Base-by-base conservation (phyloP, 179 eudicot genomes). In the Carnegiea gigantea region DNA sequence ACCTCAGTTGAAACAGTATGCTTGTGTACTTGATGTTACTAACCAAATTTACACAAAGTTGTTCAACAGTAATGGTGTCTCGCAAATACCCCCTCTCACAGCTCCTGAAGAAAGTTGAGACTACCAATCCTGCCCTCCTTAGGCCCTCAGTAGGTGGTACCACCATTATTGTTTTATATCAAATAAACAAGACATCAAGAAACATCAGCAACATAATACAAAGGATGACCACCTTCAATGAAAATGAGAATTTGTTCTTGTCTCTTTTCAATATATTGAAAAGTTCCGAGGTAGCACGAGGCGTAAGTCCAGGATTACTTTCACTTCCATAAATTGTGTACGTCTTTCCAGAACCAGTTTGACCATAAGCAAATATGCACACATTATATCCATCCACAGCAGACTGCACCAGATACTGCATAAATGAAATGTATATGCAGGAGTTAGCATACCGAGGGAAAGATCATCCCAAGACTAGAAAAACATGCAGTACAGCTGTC, bases 321-420 rank as follows among this genome's bases (percentile, higher is more conserved):
- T 92, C 97, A 36, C 89, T 90, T 64, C 99, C 99, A 82, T 93
- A 97, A 54, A 95, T 95, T 9, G 99, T 97, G 78, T 88, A 97
- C 12, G 99, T 97, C 88, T 97, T 97, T 75, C 99, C 99, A 7
- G 99, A 97, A 85, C 99, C 99, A 83, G 99, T 97, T 92, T 97
- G 99, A 18, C 99, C 99, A 86, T 97, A 97, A 73, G 99, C 99
- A 90, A 97, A 97, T 82, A 97, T 95, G 89, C 99, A 97, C 7
- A 97, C 98, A 80, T 97, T 97, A 57, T 89, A 97, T 70, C 99
- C 99, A 86, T 97, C 99, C 23, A 93, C 94, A 57, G 98, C 98
- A 71, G 99, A 97, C 85, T 97, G 99, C 77, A 97, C 98, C 89
- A 97, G 80, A 88, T 95, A 97, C 99, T 97, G 92, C 90, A 87